A percentile compares a stretch with the other conserved stretches of the same genome.
Conservation (phyloP, 139 green algal genomes). For the Asterochloris sp. region DNA sequence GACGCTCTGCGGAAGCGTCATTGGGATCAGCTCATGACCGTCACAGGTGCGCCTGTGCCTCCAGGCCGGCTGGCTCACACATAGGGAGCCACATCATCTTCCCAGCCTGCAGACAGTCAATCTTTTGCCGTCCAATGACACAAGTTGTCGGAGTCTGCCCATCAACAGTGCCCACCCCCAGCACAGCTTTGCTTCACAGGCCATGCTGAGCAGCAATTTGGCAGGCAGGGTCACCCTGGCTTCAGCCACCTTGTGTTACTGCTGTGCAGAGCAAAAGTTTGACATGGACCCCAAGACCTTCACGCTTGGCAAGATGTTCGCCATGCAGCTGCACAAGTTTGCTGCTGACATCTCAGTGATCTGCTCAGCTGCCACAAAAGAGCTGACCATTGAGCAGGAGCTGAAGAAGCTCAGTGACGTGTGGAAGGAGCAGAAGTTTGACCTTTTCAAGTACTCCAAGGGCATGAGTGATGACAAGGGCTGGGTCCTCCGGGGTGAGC, state of each 20-base stretch:
- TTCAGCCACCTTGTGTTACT: neutral
- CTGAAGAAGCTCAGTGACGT: slow-evolving; percentile 74
- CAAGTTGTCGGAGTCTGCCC: neutral
- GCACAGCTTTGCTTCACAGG: neutral
- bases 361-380: slow-evolving; percentile 69
- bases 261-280: slow-evolving; percentile 58
- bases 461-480: slow-evolving; percentile 14
- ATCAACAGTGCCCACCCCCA: neutral
- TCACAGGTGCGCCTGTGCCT: slow-evolving; percentile 21
- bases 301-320: slow-evolving; percentile 18
- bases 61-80: neutral
- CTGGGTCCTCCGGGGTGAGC: slow-evolving; percentile 13
- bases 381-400: slow-evolving; percentile 87
- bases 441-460: slow-evolving; percentile 74
- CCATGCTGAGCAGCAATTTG: too few species aligned
- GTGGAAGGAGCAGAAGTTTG: slow-evolving; percentile 80
- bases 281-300: slow-evolving; percentile 55
- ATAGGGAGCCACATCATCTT: too few species aligned
- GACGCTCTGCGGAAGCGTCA: slow-evolving; percentile 75
- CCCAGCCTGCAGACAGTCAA: too few species aligned
- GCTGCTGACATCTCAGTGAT: slow-evolving; percentile 70
- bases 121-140: too few species aligned
- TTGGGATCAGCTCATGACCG: slow-evolving; percentile 74
- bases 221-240: neutral
- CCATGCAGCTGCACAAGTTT: slow-evolving; percentile 43